These are phyloP conservation scores for Salvia splendens DNA, from an alignment of 257 asterid genomes.

Conservation along the genomic window DNA sequence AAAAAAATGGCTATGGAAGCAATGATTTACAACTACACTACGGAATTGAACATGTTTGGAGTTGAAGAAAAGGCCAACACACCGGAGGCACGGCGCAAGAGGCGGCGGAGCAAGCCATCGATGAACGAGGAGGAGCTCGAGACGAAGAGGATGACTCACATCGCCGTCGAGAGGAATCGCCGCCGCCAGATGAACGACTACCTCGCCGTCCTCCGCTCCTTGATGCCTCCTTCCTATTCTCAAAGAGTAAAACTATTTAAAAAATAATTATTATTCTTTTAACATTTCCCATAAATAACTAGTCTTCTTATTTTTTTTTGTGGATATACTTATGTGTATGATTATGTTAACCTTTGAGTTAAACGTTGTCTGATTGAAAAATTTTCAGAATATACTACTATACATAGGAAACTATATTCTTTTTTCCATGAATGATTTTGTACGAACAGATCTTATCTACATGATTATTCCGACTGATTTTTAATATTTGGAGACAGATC, in stretches of 20 bases:
- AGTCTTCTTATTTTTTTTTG: neutral
- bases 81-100: constrained; percentile 45
- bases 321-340: constrained; percentile 26
- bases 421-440: too few relatives aligned
- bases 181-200: constrained; percentile 78
- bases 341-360: neutral
- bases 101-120: constrained; percentile 45
- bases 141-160: constrained; percentile 79
- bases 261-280: neutral
- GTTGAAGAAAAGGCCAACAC: constrained; percentile 16
- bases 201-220: constrained; percentile 71
- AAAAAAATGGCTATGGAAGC: constrained; percentile 53
- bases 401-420: too few relatives aligned
- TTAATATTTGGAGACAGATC: too few relatives aligned
- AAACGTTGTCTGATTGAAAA: too few relatives aligned
- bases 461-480: too few relatives aligned
- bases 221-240: constrained; percentile 80
- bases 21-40: constrained; percentile 33
- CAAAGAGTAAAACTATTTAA: constrained; percentile 53
- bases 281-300: neutral
- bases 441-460: too few relatives aligned
- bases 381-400: too few relatives aligned
- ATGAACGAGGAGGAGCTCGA: constrained; percentile 77
- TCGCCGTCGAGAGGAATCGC: constrained; percentile 85
- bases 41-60: neutral